phyloP scores from a whole-genome alignment of 2,329 filamentous ascomycete species.

The Phialophora tarda region DNA sequence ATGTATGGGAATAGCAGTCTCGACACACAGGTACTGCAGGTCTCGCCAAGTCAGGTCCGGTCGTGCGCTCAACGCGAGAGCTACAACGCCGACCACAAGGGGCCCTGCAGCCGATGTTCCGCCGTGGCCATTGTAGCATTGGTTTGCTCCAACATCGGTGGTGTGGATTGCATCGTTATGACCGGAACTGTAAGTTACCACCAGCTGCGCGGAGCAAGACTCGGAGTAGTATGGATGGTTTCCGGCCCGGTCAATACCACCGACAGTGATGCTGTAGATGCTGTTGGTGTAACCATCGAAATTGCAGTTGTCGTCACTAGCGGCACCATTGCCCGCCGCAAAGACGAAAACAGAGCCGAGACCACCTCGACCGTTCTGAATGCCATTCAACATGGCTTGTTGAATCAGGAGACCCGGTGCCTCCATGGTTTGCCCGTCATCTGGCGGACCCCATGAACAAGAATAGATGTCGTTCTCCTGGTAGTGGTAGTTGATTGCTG shows the following conservation, averaged over 20 bases:
- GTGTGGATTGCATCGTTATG: conserved; percentile 90
- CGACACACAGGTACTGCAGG: conserved; percentile 85
- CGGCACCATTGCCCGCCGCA: conserved; percentile 91
- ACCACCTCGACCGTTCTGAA: conserved; percentile 83
- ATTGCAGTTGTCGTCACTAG: conserved; percentile 92
- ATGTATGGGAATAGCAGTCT: conserved; percentile 82
- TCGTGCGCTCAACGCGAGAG: conserved; percentile 80
- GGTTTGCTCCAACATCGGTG: conserved; percentile 85
- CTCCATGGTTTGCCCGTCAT: conserved; percentile 94
- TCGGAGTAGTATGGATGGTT: conserved; percentile 96
- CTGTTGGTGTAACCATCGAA: conserved; percentile 99
- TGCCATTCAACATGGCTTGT: conserved; percentile 86
- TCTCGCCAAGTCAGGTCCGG: conserved; percentile 93
- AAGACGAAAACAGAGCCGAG: conserved; percentile 95
- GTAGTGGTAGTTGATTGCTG: conserved; percentile 89
- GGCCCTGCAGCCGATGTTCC: conserved; percentile 96
- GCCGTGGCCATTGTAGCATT: conserved; percentile 81
- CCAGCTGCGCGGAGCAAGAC: conserved; percentile 90
- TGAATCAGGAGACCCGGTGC: conserved; percentile 86
- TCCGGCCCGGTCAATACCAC: conserved; percentile 85
- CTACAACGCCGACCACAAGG: conserved; percentile 88
- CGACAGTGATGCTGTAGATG: conserved; percentile 97
- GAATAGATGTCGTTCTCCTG: conserved; percentile 97
- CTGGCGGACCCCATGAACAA: conserved; percentile 96
- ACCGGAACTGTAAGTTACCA: conserved; percentile 96